Evolutionary conservation across 169 alveolate genomes (phyloP).

Genomic region (Plasmodium billcollinsi): DNA sequence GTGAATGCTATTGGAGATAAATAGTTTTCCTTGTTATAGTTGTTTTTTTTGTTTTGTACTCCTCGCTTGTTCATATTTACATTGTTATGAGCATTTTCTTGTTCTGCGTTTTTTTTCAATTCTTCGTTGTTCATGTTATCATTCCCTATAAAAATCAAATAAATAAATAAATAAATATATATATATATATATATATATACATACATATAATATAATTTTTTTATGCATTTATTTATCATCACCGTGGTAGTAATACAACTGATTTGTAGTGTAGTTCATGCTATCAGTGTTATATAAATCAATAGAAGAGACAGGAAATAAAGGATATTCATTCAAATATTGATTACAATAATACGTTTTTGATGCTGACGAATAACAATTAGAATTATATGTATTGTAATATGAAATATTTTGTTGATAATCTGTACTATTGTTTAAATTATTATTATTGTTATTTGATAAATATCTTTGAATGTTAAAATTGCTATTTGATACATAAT

Average conservation of each 20-base stretch:
- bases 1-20: background rate
- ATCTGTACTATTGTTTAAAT: background rate
- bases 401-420: slow-evolving; percentile 32
- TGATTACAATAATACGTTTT: slow-evolving; percentile 27
- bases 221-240: too few species aligned
- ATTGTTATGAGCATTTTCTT: slow-evolving; percentile 4
- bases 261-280: background rate
- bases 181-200: background rate
- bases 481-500: slow-evolving; percentile 29
- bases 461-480: slow-evolving; percentile 18
- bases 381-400: slow-evolving; percentile 28
- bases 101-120: slow-evolving; percentile 6
- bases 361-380: slow-evolving; percentile 20
- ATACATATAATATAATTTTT: too few species aligned
- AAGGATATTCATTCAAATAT: slow-evolving; percentile 32
- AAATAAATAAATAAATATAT: background rate
- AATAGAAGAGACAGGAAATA: slow-evolving; percentile 11
- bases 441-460: slow-evolving; percentile 2
- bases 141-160: background rate
- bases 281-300: slow-evolving; percentile 20
- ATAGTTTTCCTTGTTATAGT: slow-evolving; percentile 5
- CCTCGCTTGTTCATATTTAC: background rate
- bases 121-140: background rate
- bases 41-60: background rate
- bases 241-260: background rate